phyloP scores from a whole-genome alignment of 805 yeast genomes.

The Saccharomycopsis javanensis region DNA sequence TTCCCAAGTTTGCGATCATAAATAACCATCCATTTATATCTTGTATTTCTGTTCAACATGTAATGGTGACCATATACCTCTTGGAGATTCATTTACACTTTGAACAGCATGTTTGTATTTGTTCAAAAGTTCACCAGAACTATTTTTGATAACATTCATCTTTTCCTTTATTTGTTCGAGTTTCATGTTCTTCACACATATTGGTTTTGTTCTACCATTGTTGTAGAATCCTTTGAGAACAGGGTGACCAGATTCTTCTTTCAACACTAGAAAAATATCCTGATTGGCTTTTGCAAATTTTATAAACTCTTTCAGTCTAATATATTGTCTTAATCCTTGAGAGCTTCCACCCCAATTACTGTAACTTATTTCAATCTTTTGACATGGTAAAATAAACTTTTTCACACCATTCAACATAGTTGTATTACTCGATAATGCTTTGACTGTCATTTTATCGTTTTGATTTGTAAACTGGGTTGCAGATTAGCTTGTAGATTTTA shows the following conservation, averaged over 20 bases:
- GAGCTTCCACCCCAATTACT: conserved; percentile 98
- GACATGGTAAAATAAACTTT: conserved; percentile 35
- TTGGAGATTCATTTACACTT: conserved; percentile 70
- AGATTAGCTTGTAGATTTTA: too few relatives aligned
- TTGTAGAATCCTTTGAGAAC: conserved; percentile 49
- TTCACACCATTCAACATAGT: conserved; percentile 16
- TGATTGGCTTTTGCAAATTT: conserved; percentile 52
- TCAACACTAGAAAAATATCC: conserved; percentile 60
- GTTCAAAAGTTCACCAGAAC: conserved; percentile 54
- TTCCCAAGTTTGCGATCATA: conserved; percentile 53
- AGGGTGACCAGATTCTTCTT: conserved; percentile 77
- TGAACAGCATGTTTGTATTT: conserved; percentile 67
- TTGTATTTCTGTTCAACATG: conserved; percentile 53
- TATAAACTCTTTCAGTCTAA: conserved; percentile 41
- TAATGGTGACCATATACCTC: conserved; percentile 98
- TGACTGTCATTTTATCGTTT: conserved; percentile 18
- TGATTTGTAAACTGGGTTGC: too few relatives aligned
- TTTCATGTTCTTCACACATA: conserved; percentile 70
- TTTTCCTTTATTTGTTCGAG: conserved; percentile 54
- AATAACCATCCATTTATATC: conserved; percentile 30
- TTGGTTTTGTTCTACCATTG: conserved; percentile 39
- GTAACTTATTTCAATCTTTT: conserved; percentile 62
- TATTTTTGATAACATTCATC: conserved; percentile 50
- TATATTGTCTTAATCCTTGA: conserved; percentile 64
- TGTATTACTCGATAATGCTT: conserved; percentile 18